Base-by-base conservation (phyloP, 345 rosid species). In the Lepidium didymum region DNA sequence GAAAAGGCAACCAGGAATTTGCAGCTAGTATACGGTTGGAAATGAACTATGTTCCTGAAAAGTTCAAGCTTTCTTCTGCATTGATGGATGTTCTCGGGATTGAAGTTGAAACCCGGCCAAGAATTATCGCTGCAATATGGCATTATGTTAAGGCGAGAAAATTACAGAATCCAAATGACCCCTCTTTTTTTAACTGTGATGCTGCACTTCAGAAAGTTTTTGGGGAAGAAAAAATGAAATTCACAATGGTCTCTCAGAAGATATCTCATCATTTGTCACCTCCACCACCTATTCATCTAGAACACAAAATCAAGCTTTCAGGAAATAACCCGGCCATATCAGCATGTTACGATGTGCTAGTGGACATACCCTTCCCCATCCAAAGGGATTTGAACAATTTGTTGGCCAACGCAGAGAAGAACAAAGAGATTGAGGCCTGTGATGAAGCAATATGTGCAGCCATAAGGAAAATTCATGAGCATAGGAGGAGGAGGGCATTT, bases 101-200 rank as follows among this genome's bases (percentile, higher is more conserved):
- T 56, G 99, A 94, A 72, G 99, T 91, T 54, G 99, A 91, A 62
- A 90, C 95, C 8, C 87, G 97, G 37, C 97, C 99, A 3, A 84
- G 99, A 81, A 86, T 91, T 56, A 91, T 94, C n/a, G 96, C 96
- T 73, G 95, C 95, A 27, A 83, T 94, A 68, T 94, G 99, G 99
- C 99, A 94, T 75, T 94, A 94, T 69, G 99, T 91, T 18, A 94
- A 94, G 81, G 99, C 97, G 44, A 87, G 96, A 79, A 94, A 91
- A 77, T 57, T 94, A 79, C 99, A 91, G 84, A 84, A 81, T 77
- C 88, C 91, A 12, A 86, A 86, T 64, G 99, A 94, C 50, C 95
- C 99, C 5, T 87, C 99, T 5, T 81, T 59, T 75, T 91, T 94
- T 65, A 81, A 68, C 62, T 94, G 99, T 62, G 99, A 94, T 69